Conservation (phyloP, 768 basidiomycete genomes). For the Suillus ampliporus region DNA sequence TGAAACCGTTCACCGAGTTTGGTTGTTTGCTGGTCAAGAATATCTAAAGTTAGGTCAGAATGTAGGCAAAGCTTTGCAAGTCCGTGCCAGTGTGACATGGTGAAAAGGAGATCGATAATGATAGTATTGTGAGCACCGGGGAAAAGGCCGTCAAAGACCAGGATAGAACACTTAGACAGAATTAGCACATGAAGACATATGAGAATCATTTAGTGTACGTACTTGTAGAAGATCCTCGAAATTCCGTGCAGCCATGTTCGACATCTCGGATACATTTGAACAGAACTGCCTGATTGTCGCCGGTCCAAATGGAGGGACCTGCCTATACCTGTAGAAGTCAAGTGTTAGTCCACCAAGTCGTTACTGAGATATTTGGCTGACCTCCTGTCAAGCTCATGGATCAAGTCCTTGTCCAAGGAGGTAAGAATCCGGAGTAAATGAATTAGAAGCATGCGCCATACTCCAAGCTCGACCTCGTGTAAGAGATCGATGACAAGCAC, state of each 20-base stretch:
- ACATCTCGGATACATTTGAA: conserved; percentile 39
- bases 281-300: conserved; percentile 36
- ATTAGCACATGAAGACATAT: background rate
- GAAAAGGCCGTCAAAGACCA: conserved; percentile 37
- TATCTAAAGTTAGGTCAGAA: conserved; percentile 24
- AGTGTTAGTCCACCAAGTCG: too few relatives aligned
- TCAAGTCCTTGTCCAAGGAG: too few relatives aligned
- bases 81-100: conserved; percentile 34
- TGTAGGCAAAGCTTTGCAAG: conserved; percentile 37
- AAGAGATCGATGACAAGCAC: conserved; percentile 41
- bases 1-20: conserved; percentile 27
- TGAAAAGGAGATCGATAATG: conserved; percentile 27
- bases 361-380: too few relatives aligned
- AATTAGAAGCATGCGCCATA: too few relatives aligned
- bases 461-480: conserved; percentile 45
- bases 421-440: too few relatives aligned
- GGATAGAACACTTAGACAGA: conserved; percentile 33
- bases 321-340: conserved; percentile 37
- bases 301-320: conserved; percentile 37
- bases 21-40: conserved; percentile 19
- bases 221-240: conserved; percentile 44
- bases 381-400: conserved; percentile 28
- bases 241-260: conserved; percentile 41
- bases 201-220: background rate
- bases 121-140: conserved; percentile 16